Conservation (phyloP, 2,329 filamentous ascomycete species). For the Cladophialophora exuberans region DNA sequence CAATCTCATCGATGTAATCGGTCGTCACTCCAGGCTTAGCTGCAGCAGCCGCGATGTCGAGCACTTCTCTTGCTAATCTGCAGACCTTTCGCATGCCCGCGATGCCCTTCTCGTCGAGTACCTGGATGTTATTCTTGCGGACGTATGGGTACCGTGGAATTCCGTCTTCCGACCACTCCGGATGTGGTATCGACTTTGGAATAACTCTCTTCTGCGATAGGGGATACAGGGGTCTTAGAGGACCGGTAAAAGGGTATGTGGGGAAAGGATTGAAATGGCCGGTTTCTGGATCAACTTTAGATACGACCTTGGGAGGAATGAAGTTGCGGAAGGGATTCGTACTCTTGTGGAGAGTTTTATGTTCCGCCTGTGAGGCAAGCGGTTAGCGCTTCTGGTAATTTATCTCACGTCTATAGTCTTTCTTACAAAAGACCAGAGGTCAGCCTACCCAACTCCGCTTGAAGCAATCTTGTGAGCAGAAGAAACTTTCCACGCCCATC, state of each 20-base stretch:
- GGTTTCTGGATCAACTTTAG: conserved; percentile 89
- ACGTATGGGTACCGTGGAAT: conserved; percentile 70
- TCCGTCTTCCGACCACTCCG: conserved; percentile 87
- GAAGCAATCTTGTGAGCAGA: conserved; percentile 98
- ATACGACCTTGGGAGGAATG: conserved; percentile 77
- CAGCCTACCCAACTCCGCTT: conserved; percentile 92
- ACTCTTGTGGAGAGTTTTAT: conserved; percentile 84
- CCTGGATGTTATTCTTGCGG: conserved; percentile 78
- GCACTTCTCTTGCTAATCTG: conserved; percentile 80
- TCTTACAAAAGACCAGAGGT: conserved; percentile 33
- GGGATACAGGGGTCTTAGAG: conserved; percentile 83
- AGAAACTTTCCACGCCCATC: conserved; percentile 86
- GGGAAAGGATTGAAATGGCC: conserved; percentile 92
- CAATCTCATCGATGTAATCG: conserved; percentile 90
- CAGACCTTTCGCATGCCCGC: conserved; percentile 94
- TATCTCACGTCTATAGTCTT: conserved; percentile 16
- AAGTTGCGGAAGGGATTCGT: conserved; percentile 74
- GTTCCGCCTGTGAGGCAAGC: conserved; percentile 63
- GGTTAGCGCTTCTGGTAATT: conserved; percentile 11
- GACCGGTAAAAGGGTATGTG: conserved; percentile 78
- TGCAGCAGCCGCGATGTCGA: conserved; percentile 86
- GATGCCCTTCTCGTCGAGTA: conserved; percentile 77
- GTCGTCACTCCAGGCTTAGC: conserved; percentile 91
- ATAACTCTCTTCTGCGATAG: conserved; percentile 73
- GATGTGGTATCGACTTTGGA: conserved; percentile 77